Evolutionary conservation across 805 yeast genomes (phyloP).

Genomic region (Hanseniaspora pseudoguilliermondii): DNA sequence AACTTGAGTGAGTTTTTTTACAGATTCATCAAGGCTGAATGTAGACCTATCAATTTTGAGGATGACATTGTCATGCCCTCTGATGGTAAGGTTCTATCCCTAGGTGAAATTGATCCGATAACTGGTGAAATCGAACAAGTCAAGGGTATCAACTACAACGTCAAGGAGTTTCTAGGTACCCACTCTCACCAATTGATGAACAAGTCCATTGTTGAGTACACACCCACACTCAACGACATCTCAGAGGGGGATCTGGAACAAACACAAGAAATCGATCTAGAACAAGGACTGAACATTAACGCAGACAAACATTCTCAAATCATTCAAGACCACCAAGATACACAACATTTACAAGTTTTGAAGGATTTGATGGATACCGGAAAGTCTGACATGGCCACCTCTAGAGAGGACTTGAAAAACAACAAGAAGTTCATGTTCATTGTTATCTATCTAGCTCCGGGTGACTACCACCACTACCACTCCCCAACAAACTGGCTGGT

Average conservation of each 20-base stretch:
- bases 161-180: conserved; percentile 74
- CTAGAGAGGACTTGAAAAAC: conserved; percentile 13
- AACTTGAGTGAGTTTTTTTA: conserved; percentile 88
- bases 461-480: conserved; percentile 94
- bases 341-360: conserved; percentile 30
- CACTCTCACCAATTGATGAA: conserved; percentile 27
- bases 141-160: conserved; percentile 86
- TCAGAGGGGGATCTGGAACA: conserved; percentile 37
- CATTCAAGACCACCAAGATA: conserved; percentile 12
- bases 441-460: conserved; percentile 93
- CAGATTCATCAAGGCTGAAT: conserved; percentile 63
- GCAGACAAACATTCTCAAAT: not conserved
- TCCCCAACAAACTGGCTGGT: conserved; percentile 96
- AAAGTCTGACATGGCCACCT: conserved; percentile 1
- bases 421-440: conserved; percentile 65
- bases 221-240: conserved; percentile 45
- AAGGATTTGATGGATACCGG: conserved; percentile 23
- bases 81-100: conserved; percentile 79
- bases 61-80: conserved; percentile 70
- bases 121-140: conserved; percentile 91
- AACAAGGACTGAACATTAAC: conserved; percentile 3
- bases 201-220: conserved; percentile 28
- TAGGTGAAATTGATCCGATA: conserved; percentile 55
- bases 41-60: conserved; percentile 58
- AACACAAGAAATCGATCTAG: not conserved